Evolutionary conservation across 202 grass and related monocot species (phyloP), one percentile per base, ranked within the genome.

Genomic region (Panicum virgatum): DNA sequence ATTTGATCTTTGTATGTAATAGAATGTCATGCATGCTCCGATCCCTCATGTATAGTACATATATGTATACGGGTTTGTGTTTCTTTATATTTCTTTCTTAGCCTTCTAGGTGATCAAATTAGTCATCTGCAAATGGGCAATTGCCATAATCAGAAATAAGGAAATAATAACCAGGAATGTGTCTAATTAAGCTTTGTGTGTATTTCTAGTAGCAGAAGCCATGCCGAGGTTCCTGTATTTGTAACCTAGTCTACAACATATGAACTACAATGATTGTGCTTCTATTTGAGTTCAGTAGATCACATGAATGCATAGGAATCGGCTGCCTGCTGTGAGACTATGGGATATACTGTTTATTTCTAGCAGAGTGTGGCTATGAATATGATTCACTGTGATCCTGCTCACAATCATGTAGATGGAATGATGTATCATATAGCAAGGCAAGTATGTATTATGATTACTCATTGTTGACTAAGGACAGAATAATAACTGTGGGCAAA

Each of bases 321-420:
- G 14, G 8, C n/a, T n/a, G n/a, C 13, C n/a, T 46, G 44, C 29
- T 56, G 19, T 66, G 25, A 75, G 47, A 76, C 12, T 66, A 52
- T 46, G 36, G 9, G 15, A 72, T 39, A 13, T 37, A 56, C 11
- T 62, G 45, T 45, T 45, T 52, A n/a, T 12, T 23, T 40, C 9
- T 18, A 30, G 38, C 11, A 72, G 75, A 72, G 75, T 70, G n/a
- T 30, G 73, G 10, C 26, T 63, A 50, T 36, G 8, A 53, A 16
- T 63, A 50, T 36, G 8, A 53, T 85, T 63, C 12, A 45, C 18
- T 47, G 73, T 68, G 51, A 59, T 60, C 38, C 56, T 61, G 39
- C 27, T 63, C 32, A 19, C 37, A 60, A 26, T 59, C 13, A 32
- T 30, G 39, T 8, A 48, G 52, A 79, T 39, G 25, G 13, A n/a